These are phyloP conservation scores for Lathyrus tuberosus DNA, from an alignment of 306 rosid genomes.

Conservation along the genomic window DNA sequence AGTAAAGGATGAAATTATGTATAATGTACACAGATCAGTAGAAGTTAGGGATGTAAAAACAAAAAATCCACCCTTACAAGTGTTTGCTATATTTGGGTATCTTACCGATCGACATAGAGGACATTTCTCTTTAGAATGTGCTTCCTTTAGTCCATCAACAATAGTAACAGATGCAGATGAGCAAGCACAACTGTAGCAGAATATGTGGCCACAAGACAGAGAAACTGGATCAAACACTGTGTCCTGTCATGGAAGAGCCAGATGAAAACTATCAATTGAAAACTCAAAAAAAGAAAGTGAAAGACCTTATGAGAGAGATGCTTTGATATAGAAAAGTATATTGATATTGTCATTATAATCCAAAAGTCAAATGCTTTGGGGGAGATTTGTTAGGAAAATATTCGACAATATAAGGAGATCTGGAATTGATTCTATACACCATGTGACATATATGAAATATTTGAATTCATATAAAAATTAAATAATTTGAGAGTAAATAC, in stretches of 20 bases:
- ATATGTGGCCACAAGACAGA: conserved; percentile 87
- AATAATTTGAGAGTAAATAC: neutral
- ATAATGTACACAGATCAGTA: neutral
- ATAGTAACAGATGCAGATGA: conserved; percentile 83
- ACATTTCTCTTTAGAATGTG: conserved; percentile 67
- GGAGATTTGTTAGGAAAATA: conserved; percentile 16
- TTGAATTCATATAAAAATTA: neutral
- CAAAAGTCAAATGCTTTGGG: conserved; percentile 20
- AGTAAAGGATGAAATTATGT: conserved; percentile 4
- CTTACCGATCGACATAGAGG: conserved; percentile 86
- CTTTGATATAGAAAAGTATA: neutral
- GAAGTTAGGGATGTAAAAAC: neutral
- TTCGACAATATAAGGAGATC: conserved; percentile 19
- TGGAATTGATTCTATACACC: conserved; percentile 15
- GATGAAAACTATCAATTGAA: conserved; percentile 17
- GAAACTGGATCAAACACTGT: conserved; percentile 93
- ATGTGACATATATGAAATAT: neutral
- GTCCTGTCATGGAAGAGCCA: conserved; percentile 56
- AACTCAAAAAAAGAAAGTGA: neutral
- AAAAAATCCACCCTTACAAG: neutral
- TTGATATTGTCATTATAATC: conserved; percentile 14
- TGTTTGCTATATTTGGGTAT: neutral
- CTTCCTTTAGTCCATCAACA: conserved; percentile 68
- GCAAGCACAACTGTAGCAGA: conserved; percentile 88
- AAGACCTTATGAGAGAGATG: conserved; percentile 13